phyloP scores from a whole-genome alignment of 2,329 filamentous ascomycete species.

The Cytospora piceae region DNA sequence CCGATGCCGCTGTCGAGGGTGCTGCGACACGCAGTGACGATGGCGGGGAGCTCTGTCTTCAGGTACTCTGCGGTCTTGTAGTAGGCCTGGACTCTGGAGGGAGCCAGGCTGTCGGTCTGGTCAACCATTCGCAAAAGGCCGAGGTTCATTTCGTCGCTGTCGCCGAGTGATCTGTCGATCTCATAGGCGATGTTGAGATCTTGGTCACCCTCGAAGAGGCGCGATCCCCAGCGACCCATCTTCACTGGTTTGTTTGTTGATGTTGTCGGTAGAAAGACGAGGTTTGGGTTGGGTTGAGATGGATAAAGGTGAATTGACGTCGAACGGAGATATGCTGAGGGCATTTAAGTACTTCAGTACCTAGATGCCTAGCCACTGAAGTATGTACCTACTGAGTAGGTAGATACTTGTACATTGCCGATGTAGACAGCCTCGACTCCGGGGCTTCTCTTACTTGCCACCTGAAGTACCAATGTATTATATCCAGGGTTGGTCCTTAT shows the following conservation, averaged over 20 bases:
- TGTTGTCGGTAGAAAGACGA: too few species aligned
- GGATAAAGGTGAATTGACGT: background rate
- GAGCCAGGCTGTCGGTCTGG: constrained; percentile 7
- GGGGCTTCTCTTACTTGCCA: too few species aligned
- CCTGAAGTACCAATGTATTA: too few species aligned
- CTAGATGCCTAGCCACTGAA: too few species aligned
- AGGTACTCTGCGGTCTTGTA: constrained; percentile 15
- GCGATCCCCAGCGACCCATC: constrained; percentile 15
- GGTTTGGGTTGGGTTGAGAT: background rate
- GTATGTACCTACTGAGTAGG: too few species aligned
- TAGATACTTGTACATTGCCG: too few species aligned
- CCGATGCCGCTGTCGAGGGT: constrained; percentile 22
- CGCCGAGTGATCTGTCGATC: constrained; percentile 6
- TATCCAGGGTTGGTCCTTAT: too few species aligned
- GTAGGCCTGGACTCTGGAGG: background rate
- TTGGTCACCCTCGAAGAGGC: constrained; percentile 28
- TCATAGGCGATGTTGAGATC: constrained; percentile 24
- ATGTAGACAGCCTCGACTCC: too few species aligned
- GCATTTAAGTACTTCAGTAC: too few species aligned
- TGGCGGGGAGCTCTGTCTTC: constrained; percentile 1
- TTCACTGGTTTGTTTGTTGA: background rate
- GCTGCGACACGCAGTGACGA: background rate
- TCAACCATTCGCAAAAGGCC: constrained; percentile 4
- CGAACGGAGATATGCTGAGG: too few species aligned
- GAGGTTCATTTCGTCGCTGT: background rate